Evolutionary conservation across 2,329 filamentous ascomycete species (phyloP).

Genomic region (Colletotrichum kahawae): DNA sequence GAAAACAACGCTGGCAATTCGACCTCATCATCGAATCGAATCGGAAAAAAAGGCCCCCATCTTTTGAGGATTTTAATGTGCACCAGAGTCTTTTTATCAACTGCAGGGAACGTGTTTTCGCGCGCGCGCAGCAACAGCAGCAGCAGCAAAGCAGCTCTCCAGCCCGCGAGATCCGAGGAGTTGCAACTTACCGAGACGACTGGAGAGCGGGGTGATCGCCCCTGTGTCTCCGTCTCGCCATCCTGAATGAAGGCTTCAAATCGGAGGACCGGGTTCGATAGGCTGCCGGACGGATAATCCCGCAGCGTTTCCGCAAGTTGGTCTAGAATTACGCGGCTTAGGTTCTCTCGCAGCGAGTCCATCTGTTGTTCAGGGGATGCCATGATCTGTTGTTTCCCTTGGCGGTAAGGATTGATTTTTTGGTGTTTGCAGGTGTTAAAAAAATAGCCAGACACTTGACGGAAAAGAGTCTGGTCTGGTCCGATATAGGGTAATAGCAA

Average conservation of each 20-base stretch:
- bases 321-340: conserved; percentile 22
- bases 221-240: conserved; percentile 13
- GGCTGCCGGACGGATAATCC: conserved; percentile 21
- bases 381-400: conserved; percentile 1
- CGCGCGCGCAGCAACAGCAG: not conserved
- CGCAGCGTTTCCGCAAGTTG: conserved; percentile 20
- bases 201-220: conserved; percentile 18
- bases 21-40: not conserved
- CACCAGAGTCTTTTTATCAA: not conserved
- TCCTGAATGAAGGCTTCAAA: conserved; percentile 24
- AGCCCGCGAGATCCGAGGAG: not conserved
- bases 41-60: not conserved
- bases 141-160: not conserved
- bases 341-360: conserved; percentile 18
- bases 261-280: conserved; percentile 21
- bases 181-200: conserved; percentile 21
- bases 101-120: not conserved
- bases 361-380: conserved; percentile 21
- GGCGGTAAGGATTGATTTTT: not conserved
- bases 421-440: not conserved
- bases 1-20: not conserved
- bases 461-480: not conserved
- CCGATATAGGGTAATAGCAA: not conserved
- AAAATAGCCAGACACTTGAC: not conserved
- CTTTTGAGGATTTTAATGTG: not conserved